Evolutionary conservation across 2,329 filamentous ascomycete species (phyloP), one percentile per base, ranked within the genome.

Genomic region (Phyllosticta citriasiana): DNA sequence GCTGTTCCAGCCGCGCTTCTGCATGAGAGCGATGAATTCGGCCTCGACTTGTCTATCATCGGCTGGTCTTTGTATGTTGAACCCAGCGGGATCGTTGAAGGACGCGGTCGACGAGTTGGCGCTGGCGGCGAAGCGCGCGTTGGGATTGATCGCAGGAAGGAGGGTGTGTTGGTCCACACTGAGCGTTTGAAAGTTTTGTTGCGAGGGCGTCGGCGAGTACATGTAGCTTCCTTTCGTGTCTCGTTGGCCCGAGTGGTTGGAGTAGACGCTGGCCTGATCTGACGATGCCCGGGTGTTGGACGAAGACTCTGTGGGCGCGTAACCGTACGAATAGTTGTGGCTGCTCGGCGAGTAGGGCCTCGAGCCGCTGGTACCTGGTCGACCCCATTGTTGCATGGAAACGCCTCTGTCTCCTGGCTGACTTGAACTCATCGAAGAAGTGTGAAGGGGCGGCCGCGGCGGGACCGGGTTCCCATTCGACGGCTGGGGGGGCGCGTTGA

Each of bases 1-100:
- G 74, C 95, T 95, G 77, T 96, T 94, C 90, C 92, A 97, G 66
- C 93, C 94, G 77, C 94, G 85, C 77, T 97, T 97, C 70, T 96
- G 89, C 94, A 99, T 97, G 66, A 99, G 79, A 58, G 91, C 87
- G 69, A 92, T 80, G 70, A 97, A 97, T 79, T 96, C 89, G 70
- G 92, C 86, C 72, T 97, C 91, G 54, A 97, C 88, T 14, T 96
- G 78, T 63, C 86, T 84, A 70, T 95, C 91, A 72, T 95, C 89
- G 59, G 86, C 82, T 16, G 91, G 91, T 67, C 88, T 85, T 55
- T 85, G 82, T 57, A 94, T 83, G 64, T 85, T 72, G 67, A 83
- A 81, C n/a, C 79, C 79, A 24, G 82, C 80, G 3, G 79, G 78
- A 1, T 73, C 73, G 55, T 72, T 76, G 62, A 78, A 80, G 2